phyloP scores from a whole-genome alignment of 169 alveolate genomes.

The Prorocentrum cordatum region DNA sequence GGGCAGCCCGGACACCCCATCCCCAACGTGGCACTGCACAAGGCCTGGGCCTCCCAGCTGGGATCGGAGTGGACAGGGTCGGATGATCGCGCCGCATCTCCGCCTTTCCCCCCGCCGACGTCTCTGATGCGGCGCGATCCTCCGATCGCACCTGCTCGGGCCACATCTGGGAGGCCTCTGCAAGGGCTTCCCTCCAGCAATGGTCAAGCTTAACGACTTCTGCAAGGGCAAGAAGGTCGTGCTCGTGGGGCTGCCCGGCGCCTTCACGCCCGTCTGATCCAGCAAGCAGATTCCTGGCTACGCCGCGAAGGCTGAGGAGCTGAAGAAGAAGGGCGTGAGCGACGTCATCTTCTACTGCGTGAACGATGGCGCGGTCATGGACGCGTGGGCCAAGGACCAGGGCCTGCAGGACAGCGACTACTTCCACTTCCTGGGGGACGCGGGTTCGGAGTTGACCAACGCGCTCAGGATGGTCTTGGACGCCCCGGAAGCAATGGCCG shows the following conservation, averaged over 20 bases:
- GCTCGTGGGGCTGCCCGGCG: slow-evolving; percentile 45
- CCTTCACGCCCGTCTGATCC: slow-evolving; percentile 51
- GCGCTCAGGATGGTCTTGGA: slow-evolving; percentile 15
- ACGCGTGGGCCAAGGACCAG: slow-evolving; percentile 46
- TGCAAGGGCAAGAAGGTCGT: background rate
- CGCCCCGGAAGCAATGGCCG: background rate
- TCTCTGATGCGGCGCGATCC: too few species aligned
- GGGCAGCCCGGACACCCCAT: too few species aligned
- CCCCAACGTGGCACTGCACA: too few species aligned
- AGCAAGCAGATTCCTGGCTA: slow-evolving; percentile 20
- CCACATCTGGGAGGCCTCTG: too few species aligned
- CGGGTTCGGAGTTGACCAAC: slow-evolving; percentile 3
- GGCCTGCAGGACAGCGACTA: slow-evolving; percentile 2
- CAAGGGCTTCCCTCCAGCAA: slow-evolving; percentile 40
- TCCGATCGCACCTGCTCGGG: too few species aligned
- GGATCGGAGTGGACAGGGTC: too few species aligned
- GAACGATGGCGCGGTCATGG: slow-evolving; percentile 56
- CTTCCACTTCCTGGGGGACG: slow-evolving; percentile 20
- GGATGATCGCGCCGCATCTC: too few species aligned
- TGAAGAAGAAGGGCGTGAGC: slow-evolving; percentile 17
- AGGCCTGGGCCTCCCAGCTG: too few species aligned
- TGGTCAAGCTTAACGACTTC: background rate
- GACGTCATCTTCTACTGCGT: slow-evolving; percentile 28
- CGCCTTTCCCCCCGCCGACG: too few species aligned
- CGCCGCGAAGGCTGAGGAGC: background rate